Conservation (phyloP, 1,139 yeast species). For the Debaryomyces robertsiae region DNA sequence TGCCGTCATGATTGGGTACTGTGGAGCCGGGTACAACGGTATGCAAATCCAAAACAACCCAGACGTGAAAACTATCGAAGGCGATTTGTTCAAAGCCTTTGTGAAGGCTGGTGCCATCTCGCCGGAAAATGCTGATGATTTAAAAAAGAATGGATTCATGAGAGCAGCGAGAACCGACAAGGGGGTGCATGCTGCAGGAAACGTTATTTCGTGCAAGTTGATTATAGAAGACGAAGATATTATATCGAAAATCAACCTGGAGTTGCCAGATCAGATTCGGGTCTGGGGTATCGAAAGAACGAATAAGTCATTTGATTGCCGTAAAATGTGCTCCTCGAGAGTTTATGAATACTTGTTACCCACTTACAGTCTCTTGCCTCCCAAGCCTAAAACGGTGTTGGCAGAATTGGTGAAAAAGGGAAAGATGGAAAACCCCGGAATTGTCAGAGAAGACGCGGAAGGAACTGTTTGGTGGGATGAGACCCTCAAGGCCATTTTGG, state of each 20-base stretch:
- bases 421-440: constrained; percentile 57
- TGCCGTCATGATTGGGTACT: constrained; percentile 91
- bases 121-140: constrained; percentile 83
- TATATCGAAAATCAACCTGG: constrained; percentile 67
- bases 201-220: constrained; percentile 83
- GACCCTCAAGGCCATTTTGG: constrained; percentile 46
- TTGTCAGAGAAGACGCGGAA: constrained; percentile 63
- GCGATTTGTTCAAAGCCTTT: constrained; percentile 83
- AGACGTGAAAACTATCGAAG: constrained; percentile 88
- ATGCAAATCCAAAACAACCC: constrained; percentile 87
- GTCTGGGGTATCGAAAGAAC: constrained; percentile 93
- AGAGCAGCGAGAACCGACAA: constrained; percentile 98
- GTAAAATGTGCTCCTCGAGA: constrained; percentile 93
- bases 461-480: constrained; percentile 73
- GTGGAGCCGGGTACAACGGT: constrained; percentile 98
- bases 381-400: constrained; percentile 74
- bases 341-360: constrained; percentile 93
- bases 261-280: constrained; percentile 82
- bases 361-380: constrained; percentile 84
- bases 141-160: constrained; percentile 88
- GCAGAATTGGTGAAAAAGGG: constrained; percentile 60
- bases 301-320: constrained; percentile 89
- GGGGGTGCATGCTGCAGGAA: constrained; percentile 99
- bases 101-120: constrained; percentile 90
- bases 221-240: constrained; percentile 87